These are phyloP conservation scores for Rhodofomes roseus DNA, from an alignment of 1,284 basidiomycete genomes.

Conservation along the genomic window DNA sequence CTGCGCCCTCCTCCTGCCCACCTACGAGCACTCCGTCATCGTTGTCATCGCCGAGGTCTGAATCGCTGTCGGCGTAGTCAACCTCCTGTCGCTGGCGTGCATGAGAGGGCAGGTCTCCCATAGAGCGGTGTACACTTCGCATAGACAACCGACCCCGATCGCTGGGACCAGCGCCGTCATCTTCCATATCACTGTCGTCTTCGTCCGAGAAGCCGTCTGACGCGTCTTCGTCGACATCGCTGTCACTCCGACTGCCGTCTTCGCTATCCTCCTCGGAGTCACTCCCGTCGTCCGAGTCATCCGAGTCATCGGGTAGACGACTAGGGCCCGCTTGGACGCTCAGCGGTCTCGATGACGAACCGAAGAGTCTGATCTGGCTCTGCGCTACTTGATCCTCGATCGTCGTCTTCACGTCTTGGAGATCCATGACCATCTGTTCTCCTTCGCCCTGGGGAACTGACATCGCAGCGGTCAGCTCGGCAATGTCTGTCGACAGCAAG, in stretches of 20 bases:
- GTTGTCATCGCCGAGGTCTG: constrained; percentile 55
- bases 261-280: too few species aligned
- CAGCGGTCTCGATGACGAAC: constrained; percentile 56
- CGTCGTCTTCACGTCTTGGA: constrained; percentile 85
- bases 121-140: constrained; percentile 43
- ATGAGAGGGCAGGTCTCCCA: constrained; percentile 31
- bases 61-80: constrained; percentile 80
- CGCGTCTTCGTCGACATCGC: constrained; percentile 10
- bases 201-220: constrained; percentile 10
- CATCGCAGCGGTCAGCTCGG: neutral
- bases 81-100: constrained; percentile 41
- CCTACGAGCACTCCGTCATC: constrained; percentile 31
- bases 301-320: constrained; percentile 19
- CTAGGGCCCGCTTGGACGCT: constrained; percentile 33
- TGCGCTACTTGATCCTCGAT: constrained; percentile 82
- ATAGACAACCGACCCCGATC: constrained; percentile 45
- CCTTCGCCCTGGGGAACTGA: constrained; percentile 83
- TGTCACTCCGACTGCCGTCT: too few species aligned
- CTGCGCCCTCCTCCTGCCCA: neutral
- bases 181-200: constrained; percentile 1
- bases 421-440: constrained; percentile 95
- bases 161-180: constrained; percentile 6
- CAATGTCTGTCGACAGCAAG: too few species aligned
- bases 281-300: too few species aligned
- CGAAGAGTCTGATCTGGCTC: constrained; percentile 86